Evolutionary conservation across 1,284 basidiomycete genomes (phyloP).

Genomic region (Testicularia cyperi): DNA sequence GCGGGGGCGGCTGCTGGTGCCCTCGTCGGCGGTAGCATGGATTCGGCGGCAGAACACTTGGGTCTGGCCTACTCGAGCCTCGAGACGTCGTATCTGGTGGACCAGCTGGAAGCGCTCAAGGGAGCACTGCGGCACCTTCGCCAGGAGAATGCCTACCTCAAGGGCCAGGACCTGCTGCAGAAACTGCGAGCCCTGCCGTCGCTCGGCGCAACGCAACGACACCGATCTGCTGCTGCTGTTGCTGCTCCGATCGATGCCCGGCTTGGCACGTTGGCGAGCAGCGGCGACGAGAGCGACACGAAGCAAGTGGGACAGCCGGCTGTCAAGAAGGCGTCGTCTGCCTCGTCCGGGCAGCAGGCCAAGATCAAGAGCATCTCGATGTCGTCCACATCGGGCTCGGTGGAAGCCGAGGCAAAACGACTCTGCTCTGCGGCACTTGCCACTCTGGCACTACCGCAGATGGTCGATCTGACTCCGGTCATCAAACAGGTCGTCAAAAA

Average conservation of each 20-base stretch:
- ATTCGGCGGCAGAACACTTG: no score
- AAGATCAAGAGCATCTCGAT: no score
- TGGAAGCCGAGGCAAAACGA: conserved; percentile 7
- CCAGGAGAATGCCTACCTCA: conserved; percentile 86
- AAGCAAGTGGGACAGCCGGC: conserved; percentile 23
- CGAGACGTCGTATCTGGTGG: conserved; percentile 41
- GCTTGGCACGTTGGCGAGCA: no score
- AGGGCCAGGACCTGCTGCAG: conserved; percentile 79
- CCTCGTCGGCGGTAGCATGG: no score
- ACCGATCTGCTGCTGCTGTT: background rate
- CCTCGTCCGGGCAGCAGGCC: no score
- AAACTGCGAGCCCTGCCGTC: conserved; percentile 73
- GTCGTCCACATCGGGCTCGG: no score
- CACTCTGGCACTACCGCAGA: conserved; percentile 29
- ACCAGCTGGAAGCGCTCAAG: conserved; percentile 82
- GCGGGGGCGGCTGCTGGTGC: conserved; percentile 14
- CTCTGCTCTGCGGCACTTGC: conserved; percentile 10
- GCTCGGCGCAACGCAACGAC: conserved; percentile 1
- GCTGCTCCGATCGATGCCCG: background rate
- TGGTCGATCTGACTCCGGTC: conserved; percentile 41
- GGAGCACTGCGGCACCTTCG: conserved; percentile 85
- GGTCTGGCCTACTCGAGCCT: conserved; percentile 29
- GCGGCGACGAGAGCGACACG: conserved; percentile 27
- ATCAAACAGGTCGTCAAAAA: no score
- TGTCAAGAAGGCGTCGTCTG: no score